Evolutionary conservation across 331 rosid species (phyloP).

Genomic region (Quercus phellos): DNA sequence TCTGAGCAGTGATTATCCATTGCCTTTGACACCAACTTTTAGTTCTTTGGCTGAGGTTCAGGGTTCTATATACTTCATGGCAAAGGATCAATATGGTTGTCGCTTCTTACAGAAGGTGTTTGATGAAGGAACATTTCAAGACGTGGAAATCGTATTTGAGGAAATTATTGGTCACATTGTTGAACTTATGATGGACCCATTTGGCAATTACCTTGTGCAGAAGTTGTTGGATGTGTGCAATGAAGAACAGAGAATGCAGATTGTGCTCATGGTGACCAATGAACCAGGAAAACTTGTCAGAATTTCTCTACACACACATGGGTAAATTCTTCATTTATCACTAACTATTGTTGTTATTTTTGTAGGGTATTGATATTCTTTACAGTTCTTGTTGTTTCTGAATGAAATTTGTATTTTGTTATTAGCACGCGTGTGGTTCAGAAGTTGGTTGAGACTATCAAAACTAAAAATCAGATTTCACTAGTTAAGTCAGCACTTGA

Average conservation of each 20-base stretch:
- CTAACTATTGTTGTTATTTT: neutral
- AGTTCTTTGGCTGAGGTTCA: conserved; percentile 32
- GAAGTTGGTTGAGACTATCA: conserved; percentile 64
- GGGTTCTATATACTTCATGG: conserved; percentile 30
- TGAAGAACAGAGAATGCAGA: conserved; percentile 47
- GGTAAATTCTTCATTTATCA: conserved; percentile 35
- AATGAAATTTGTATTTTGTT: conserved; percentile 6
- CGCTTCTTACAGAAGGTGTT: conserved; percentile 49
- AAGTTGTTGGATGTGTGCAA: conserved; percentile 54
- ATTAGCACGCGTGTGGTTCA: conserved; percentile 77
- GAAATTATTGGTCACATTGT: conserved; percentile 42
- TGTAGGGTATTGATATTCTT: neutral
- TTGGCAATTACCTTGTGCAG: conserved; percentile 81
- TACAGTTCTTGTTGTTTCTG: neutral
- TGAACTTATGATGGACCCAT: conserved; percentile 62
- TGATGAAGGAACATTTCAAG: conserved; percentile 41
- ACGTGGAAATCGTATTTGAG: conserved; percentile 38
- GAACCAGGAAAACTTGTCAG: conserved; percentile 49
- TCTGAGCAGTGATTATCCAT: conserved; percentile 9
- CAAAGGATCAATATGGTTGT: conserved; percentile 69
- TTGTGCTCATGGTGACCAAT: conserved; percentile 45
- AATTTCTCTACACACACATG: conserved; percentile 58
- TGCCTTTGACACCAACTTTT: conserved; percentile 9
- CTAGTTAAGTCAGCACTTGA: conserved; percentile 51
- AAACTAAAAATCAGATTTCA: conserved; percentile 29